Evolutionary conservation across 1,139 yeast species (phyloP).

Genomic region (Hemisphaericaspora xylofermentans): DNA sequence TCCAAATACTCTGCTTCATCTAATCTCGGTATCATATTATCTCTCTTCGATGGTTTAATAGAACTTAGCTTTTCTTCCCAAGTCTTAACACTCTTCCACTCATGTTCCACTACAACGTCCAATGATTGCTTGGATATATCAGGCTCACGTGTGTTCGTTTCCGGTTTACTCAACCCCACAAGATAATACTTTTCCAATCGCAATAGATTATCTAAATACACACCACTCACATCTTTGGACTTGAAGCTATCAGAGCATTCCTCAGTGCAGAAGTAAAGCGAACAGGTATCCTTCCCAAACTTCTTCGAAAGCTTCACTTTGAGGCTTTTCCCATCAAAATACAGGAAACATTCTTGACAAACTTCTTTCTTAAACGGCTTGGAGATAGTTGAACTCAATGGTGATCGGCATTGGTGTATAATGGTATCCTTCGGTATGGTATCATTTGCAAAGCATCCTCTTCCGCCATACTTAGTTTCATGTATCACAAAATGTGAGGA

Average conservation of each 20-base stretch:
- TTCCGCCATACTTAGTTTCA: conserved; percentile 55
- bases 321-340: conserved; percentile 49
- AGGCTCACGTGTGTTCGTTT: conserved; percentile 18
- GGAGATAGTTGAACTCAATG: conserved; percentile 49
- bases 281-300: conserved; percentile 53
- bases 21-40: conserved; percentile 30
- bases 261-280: conserved; percentile 56
- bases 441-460: conserved; percentile 58
- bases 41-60: conserved; percentile 30
- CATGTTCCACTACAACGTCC: conserved; percentile 17
- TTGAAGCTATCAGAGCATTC: conserved; percentile 41
- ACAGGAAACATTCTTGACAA: conserved; percentile 55
- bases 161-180: conserved; percentile 24
- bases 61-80: conserved; percentile 38
- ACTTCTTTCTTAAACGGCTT: conserved; percentile 65
- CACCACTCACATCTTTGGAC: conserved; percentile 20
- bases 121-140: conserved; percentile 16
- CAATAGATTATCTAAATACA: conserved; percentile 25
- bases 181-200: conserved; percentile 27
- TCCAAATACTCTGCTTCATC: conserved; percentile 41
- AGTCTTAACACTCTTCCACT: conserved; percentile 28
- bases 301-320: conserved; percentile 43
- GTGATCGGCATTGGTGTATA: conserved; percentile 39
- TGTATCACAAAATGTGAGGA: conserved; percentile 38
- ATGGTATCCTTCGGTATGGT: conserved; percentile 41